Evolutionary conservation across 306 rosid species (phyloP).

Genomic region (Begonia masoniana): DNA sequence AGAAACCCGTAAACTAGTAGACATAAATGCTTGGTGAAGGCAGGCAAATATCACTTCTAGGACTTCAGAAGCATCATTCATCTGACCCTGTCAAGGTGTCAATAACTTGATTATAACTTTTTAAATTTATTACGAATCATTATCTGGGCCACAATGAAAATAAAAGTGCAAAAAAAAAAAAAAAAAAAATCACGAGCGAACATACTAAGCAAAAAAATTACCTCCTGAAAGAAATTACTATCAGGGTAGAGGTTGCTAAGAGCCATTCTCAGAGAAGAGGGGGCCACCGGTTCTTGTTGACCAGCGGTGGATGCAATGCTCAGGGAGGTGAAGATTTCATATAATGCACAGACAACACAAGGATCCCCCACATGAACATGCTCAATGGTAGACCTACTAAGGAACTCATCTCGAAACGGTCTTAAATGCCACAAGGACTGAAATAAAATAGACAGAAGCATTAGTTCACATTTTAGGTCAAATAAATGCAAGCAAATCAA

Average conservation of each 20-base stretch:
- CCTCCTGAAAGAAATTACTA: slow-evolving; percentile 93
- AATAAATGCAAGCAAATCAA: slow-evolving; percentile 4
- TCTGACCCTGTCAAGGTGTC: slow-evolving; percentile 64
- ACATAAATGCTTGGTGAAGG: slow-evolving; percentile 70
- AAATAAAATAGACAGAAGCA: slow-evolving; percentile 7
- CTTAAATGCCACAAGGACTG: slow-evolving; percentile 96
- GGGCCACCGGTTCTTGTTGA: slow-evolving; percentile 71
- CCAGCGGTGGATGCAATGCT: slow-evolving; percentile 48
- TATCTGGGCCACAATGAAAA: background rate
- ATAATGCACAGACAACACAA: slow-evolving; percentile 90
- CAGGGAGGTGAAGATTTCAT: slow-evolving; percentile 67
- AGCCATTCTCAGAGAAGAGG: slow-evolving; percentile 84
- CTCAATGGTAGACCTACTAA: slow-evolving; percentile 53
- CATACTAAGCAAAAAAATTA: slow-evolving; percentile 12
- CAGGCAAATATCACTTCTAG: slow-evolving; percentile 77
- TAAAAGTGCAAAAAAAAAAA: background rate
- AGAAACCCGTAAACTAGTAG: slow-evolving; percentile 34
- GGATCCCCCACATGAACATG: slow-evolving; percentile 90
- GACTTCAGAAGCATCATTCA: slow-evolving; percentile 99
- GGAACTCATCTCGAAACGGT: slow-evolving; percentile 69
- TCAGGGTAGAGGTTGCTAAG: slow-evolving; percentile 85
- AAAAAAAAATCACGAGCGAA: background rate
- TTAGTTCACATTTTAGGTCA: slow-evolving; percentile 17
- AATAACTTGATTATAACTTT: slow-evolving; percentile 3
- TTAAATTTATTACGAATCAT: background rate